These are phyloP conservation scores for Termitomyces sp. DNA, from an alignment of 768 basidiomycete genomes.

Conservation along the genomic window DNA sequence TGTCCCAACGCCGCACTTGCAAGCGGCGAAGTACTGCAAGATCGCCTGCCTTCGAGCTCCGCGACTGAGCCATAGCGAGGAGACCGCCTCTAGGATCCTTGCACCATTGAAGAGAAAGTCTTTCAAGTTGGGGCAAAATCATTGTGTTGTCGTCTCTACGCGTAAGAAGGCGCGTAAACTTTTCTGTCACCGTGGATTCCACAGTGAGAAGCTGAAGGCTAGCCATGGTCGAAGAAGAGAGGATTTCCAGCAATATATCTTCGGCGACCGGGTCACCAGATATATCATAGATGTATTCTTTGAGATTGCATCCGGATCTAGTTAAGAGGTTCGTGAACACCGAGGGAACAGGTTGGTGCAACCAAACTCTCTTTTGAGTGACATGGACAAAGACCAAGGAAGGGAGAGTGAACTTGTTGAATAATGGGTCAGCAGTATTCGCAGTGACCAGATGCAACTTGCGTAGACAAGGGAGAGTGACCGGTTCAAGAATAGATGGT, in stretches of 20 bases:
- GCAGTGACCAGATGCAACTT: neutral
- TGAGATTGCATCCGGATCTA: slow-evolving; percentile 4
- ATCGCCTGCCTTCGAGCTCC: neutral
- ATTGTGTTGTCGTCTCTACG: neutral
- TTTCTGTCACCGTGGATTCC: neutral
- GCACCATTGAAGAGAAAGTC: neutral
- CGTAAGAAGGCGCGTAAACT: neutral
- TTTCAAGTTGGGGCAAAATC: slow-evolving; percentile 1
- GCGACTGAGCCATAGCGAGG: neutral
- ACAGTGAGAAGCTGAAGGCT: neutral
- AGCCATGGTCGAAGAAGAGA: neutral
- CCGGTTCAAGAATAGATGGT: neutral
- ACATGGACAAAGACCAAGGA: neutral
- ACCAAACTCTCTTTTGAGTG: neutral
- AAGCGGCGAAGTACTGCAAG: neutral
- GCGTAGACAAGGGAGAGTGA: slow-evolving; percentile 4
- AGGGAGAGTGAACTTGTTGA: slow-evolving; percentile 3
- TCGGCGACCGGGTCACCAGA: neutral
- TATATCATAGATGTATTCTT: neutral
- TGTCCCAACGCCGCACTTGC: neutral
- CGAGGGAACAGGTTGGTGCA: neutral
- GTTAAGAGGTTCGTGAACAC: neutral
- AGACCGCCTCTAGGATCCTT: neutral
- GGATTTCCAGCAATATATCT: neutral
- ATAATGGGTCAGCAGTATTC: neutral